Evolutionary conservation across 306 rosid genomes (phyloP).

Genomic region (Canavalia ensiformis): DNA sequence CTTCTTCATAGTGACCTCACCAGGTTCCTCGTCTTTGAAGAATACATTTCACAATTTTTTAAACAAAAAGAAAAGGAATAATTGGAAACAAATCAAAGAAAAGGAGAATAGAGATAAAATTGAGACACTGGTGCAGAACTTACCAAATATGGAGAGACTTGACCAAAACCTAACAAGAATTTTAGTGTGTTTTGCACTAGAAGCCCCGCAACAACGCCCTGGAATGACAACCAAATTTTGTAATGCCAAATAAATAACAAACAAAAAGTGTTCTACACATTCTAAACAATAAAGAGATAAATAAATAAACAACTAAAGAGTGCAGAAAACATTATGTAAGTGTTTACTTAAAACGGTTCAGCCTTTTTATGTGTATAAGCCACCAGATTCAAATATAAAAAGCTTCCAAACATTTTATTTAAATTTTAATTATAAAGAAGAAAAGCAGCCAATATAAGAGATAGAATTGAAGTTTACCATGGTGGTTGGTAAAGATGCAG

Average conservation of each 20-base stretch:
- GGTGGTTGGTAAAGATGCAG: slow-evolving; percentile 97
- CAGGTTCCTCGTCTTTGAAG: slow-evolving; percentile 17
- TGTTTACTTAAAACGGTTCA: slow-evolving; percentile 2
- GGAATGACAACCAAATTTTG: slow-evolving; percentile 42
- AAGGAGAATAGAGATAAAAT: slow-evolving; percentile 30
- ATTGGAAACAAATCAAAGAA: slow-evolving; percentile 7
- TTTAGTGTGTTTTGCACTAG: slow-evolving; percentile 95
- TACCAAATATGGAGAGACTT: slow-evolving; percentile 91
- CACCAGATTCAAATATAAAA: slow-evolving; percentile 1
- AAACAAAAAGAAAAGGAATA: slow-evolving; percentile 4
- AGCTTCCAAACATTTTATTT: background rate
- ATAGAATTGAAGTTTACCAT: slow-evolving; percentile 64
- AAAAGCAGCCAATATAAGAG: slow-evolving; percentile 29
- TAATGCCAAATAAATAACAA: slow-evolving; percentile 25
- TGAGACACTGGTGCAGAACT: slow-evolving; percentile 38
- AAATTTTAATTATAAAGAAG: slow-evolving; percentile 31
- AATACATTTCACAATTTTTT: slow-evolving; percentile 9
- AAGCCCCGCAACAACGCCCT: slow-evolving; percentile 99
- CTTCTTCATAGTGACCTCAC: slow-evolving; percentile 19
- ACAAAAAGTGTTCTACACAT: background rate
- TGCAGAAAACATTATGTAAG: slow-evolving; percentile 7
- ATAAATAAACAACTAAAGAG: slow-evolving; percentile 37
- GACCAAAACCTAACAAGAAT: slow-evolving; percentile 84
- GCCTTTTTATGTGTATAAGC: background rate
- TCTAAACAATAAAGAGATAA: slow-evolving; percentile 12